Percentiles rank a stretch among this genome's conserved stretches.
phyloP scores from a whole-genome alignment of 2,329 filamentous ascomycete genomes.

The Beauveria australis region DNA sequence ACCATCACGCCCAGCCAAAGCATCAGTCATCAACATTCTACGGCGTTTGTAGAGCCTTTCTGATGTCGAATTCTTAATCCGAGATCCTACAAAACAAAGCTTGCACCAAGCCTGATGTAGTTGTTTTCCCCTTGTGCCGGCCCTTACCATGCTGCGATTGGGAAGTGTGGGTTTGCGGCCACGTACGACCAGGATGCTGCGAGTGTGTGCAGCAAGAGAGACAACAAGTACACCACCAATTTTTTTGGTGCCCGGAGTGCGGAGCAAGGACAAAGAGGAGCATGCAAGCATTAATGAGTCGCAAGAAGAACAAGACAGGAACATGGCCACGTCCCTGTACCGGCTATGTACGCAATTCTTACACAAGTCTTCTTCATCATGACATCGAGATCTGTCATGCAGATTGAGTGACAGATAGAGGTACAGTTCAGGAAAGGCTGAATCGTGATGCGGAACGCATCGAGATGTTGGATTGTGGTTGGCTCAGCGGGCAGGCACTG shows the following conservation, averaged over 20 bases:
- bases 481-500: neutral
- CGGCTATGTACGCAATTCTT: neutral
- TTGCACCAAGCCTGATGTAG: neutral
- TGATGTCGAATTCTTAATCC: neutral
- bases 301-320: neutral
- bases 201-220: neutral
- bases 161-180: neutral
- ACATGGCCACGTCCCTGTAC: neutral
- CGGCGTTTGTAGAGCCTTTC: neutral
- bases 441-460: slow-evolving; percentile 3
- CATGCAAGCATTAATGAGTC: neutral
- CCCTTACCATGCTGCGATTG: neutral
- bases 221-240: neutral
- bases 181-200: neutral
- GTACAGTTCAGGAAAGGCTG: neutral
- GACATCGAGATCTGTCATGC: neutral
- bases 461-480: neutral
- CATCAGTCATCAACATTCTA: neutral
- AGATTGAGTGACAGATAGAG: neutral
- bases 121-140: neutral
- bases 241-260: neutral
- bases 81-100: neutral
- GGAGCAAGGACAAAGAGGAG: neutral
- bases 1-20: no score
- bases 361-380: neutral